Percentiles rank a stretch among this genome's conserved stretches.
Conservation (phyloP, 176 grass and related monocot species). For the Ensete ventricosum region DNA sequence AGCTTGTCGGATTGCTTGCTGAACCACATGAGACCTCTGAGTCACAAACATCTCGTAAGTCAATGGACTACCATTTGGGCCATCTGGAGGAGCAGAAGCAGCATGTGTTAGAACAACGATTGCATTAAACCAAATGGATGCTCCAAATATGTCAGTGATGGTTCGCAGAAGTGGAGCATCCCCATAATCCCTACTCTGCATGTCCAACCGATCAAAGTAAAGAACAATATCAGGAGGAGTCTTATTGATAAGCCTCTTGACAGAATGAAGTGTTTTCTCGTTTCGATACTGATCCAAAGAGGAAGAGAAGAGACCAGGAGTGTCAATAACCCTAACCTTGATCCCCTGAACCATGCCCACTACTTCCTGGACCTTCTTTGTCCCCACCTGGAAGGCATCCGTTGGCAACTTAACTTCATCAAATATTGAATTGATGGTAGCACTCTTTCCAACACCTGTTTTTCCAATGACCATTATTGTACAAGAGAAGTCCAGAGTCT, state of each 20-base stretch:
- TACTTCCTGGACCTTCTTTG: constrained; percentile 46
- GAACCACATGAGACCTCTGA: constrained; percentile 44
- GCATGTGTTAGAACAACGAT: constrained; percentile 75
- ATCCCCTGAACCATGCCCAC: constrained; percentile 60
- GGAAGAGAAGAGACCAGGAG: constrained; percentile 57
- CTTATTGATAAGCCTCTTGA: constrained; percentile 69
- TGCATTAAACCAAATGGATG: constrained; percentile 51
- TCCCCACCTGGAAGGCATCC: constrained; percentile 53
- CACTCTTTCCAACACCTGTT: constrained; percentile 80
- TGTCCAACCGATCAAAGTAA: constrained; percentile 79
- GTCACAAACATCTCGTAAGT: constrained; percentile 52
- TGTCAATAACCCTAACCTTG: constrained; percentile 62
- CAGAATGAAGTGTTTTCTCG: constrained; percentile 53
- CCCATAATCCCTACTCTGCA: constrained; percentile 39
- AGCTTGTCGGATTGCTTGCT: constrained; percentile 55
- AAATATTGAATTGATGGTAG: constrained; percentile 83
- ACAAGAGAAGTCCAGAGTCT: constrained; percentile 62
- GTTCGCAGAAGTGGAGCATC: constrained; percentile 38
- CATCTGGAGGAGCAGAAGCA: constrained; percentile 57
- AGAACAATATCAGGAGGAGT: constrained; percentile 62
- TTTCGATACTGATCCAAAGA: constrained; percentile 56
- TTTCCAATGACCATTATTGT: constrained; percentile 84
- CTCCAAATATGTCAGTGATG: constrained; percentile 63
- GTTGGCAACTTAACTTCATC: constrained; percentile 52
- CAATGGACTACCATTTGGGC: constrained; percentile 53